Percentiles rank a stretch among this genome's conserved stretches.
Conservation (phyloP, 2,329 filamentous ascomycete species). For the Cladosporium sp. region DNA sequence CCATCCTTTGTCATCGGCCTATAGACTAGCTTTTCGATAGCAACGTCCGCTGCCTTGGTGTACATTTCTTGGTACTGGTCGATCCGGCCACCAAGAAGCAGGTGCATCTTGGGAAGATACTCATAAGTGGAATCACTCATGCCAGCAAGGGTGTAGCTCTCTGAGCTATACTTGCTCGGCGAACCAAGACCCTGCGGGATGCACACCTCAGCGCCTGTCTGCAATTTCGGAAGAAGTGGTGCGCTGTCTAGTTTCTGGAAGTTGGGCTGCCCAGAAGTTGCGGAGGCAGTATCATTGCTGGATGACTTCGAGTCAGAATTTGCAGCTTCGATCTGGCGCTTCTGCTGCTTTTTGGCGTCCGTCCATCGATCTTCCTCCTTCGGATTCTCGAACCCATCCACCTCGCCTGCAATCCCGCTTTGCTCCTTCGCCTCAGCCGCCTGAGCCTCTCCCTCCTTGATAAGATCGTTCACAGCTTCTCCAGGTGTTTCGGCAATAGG, state of each 20-base stretch:
- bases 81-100: slow-evolving; percentile 71
- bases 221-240: not conserved
- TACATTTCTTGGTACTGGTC: slow-evolving; percentile 72
- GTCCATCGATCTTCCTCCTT: slow-evolving; percentile 9
- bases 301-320: not conserved
- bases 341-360: not conserved
- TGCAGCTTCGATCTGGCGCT: slow-evolving; percentile 10
- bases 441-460: not conserved
- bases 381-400: not conserved
- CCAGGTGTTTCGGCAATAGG: not conserved
- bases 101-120: slow-evolving; percentile 60
- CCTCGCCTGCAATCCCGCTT: not conserved
- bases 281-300: not conserved
- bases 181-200: slow-evolving; percentile 56
- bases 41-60: slow-evolving; percentile 60
- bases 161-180: slow-evolving; percentile 40
- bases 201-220: slow-evolving; percentile 37
- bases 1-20: slow-evolving; percentile 67
- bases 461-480: slow-evolving; percentile 1
- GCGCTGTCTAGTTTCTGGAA: not conserved
- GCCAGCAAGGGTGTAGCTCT: slow-evolving; percentile 53
- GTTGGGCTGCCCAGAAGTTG: not conserved
- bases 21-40: slow-evolving; percentile 71
- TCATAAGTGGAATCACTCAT: slow-evolving; percentile 57
- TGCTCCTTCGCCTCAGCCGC: slow-evolving; percentile 4